phyloP scores from a whole-genome alignment of 2,329 filamentous ascomycete genomes.

The Gaeumannomyces tritici region DNA sequence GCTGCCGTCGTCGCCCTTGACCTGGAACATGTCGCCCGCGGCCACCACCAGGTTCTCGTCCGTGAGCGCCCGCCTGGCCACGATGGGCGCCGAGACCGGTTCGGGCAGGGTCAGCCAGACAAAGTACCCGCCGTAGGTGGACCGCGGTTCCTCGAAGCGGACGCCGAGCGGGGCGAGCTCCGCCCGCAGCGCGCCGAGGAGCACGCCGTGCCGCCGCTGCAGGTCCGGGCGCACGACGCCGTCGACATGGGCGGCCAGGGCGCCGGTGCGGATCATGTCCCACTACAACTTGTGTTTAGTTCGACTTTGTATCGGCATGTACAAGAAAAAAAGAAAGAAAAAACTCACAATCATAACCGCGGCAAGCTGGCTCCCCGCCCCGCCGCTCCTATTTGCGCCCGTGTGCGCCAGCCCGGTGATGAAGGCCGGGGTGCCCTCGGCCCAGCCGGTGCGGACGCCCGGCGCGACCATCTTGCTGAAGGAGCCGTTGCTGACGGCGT shows the following conservation, averaged over 20 bases:
- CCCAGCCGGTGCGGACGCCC: slow-evolving; percentile 81
- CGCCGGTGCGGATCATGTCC: slow-evolving; percentile 35
- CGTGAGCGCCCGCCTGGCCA: slow-evolving; percentile 46
- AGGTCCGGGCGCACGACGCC: slow-evolving; percentile 33
- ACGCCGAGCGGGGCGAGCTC: slow-evolving; percentile 57
- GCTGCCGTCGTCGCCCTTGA: slow-evolving; percentile 42
- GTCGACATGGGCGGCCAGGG: slow-evolving; percentile 33
- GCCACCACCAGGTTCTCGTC: slow-evolving; percentile 61
- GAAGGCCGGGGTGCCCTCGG: slow-evolving; percentile 56
- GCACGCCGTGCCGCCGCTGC: slow-evolving; percentile 33
- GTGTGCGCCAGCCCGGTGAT: slow-evolving; percentile 41
- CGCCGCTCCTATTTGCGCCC: slow-evolving; percentile 45
- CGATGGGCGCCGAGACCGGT: slow-evolving; percentile 36
- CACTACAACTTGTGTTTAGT: too few species aligned
- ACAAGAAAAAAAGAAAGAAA: not conserved
- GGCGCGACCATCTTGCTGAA: slow-evolving; percentile 85
- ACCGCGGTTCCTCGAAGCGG: slow-evolving; percentile 20
- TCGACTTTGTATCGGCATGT: too few species aligned
- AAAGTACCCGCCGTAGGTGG: slow-evolving; percentile 72
- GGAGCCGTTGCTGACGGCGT: slow-evolving; percentile 76
- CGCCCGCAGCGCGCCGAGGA: slow-evolving; percentile 50
- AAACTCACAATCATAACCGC: slow-evolving; percentile 3
- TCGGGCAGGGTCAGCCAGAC: slow-evolving; percentile 63
- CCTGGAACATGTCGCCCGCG: slow-evolving; percentile 60
- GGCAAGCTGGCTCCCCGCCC: slow-evolving; percentile 38